A percentile compares a stretch with the other conserved stretches of the same genome.
Evolutionary conservation across 306 rosid species (phyloP).

Genomic region (Chamaecrista fasciculata): DNA sequence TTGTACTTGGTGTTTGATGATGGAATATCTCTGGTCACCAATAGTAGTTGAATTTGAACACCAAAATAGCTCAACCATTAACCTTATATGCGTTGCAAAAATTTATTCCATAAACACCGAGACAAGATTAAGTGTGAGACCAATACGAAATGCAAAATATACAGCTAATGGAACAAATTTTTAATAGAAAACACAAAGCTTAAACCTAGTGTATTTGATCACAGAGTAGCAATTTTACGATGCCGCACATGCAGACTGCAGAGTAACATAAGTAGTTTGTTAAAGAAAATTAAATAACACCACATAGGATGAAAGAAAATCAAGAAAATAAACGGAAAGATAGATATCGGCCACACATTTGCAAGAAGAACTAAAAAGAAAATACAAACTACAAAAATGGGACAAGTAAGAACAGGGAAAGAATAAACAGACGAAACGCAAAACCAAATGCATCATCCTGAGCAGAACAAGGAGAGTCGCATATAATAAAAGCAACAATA

Average conservation of each 20-base stretch:
- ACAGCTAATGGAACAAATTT: neutral
- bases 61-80: neutral
- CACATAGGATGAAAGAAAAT: neutral
- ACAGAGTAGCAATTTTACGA: neutral
- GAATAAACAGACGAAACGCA: neutral
- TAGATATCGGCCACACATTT: neutral
- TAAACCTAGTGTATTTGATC: neutral
- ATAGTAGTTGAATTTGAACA: neutral
- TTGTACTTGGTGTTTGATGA: neutral
- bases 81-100: neutral
- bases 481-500: neutral
- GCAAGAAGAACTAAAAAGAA: neutral
- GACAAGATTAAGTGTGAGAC: neutral
- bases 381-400: neutral
- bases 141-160: neutral
- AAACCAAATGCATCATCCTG: conserved; percentile 28
- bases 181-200: no score
- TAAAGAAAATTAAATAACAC: neutral
- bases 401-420: neutral
- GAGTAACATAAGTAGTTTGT: neutral
- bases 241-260: neutral
- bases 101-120: neutral
- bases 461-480: conserved; percentile 1
- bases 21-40: neutral
- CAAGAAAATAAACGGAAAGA: neutral